Evolutionary conservation across 805 yeast genomes (phyloP).

Genomic region (Metschnikowia matae): DNA sequence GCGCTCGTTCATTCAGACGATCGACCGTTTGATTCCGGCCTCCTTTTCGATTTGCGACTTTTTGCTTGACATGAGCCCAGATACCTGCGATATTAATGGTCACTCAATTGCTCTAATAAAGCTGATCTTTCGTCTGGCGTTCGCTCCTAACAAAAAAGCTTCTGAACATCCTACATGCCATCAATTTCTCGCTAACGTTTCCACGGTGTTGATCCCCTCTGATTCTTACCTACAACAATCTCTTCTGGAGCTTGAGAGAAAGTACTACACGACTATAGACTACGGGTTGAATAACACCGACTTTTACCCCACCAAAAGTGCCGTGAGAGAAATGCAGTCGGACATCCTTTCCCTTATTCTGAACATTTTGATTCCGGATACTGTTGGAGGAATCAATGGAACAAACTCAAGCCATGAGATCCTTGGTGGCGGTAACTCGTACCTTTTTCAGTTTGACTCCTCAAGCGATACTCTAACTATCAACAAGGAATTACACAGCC

Average conservation of each 20-base stretch:
- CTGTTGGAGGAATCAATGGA: conserved; percentile 30
- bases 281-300: conserved; percentile 17
- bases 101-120: conserved; percentile 25
- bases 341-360: conserved; percentile 28
- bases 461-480: conserved; percentile 15
- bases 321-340: conserved; percentile 26
- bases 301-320: conserved; percentile 26
- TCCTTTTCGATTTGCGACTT: conserved; percentile 35
- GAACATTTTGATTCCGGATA: conserved; percentile 23
- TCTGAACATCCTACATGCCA: conserved; percentile 21
- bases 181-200: conserved; percentile 21
- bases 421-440: conserved; percentile 12
- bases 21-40: conserved; percentile 42
- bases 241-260: conserved; percentile 23
- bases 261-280: conserved; percentile 28
- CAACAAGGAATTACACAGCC: conserved; percentile 17
- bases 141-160: conserved; percentile 6
- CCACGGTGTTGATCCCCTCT: conserved; percentile 34
- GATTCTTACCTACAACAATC: conserved; percentile 25
- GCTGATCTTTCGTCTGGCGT: conserved; percentile 27
- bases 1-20: conserved; percentile 63
- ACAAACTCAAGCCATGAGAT: conserved; percentile 16
- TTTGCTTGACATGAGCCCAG: conserved; percentile 18
- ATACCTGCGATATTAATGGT: conserved; percentile 13
- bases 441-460: conserved; percentile 12